Base-by-base conservation (phyloP, 2,329 filamentous ascomycete species). In the Intubia oerlemansii region DNA sequence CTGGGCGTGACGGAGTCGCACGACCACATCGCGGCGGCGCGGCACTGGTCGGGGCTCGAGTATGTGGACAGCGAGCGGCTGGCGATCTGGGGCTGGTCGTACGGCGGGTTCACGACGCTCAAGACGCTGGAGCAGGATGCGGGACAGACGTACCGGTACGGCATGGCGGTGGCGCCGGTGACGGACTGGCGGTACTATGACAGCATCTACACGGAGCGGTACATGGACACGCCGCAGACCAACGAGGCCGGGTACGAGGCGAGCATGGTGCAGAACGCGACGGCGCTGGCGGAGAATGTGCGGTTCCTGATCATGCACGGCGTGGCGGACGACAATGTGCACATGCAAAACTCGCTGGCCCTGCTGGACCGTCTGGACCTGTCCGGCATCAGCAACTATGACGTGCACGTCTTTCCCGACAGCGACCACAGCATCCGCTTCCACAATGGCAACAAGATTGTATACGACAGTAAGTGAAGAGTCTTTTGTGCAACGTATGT, bases 31-130 rank as follows among this genome's bases (percentile, higher is more conserved):
- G 77, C 73, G 16, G 77, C 82, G 1, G 88, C 79, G 4, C 77
- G 84, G 49, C 67, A 76, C 38, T 95, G 81, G 72, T 74, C 76
- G 0, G 55, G 57, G 21, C 85, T 81, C 45, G 51, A 63, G 10
- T 95, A 98, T 48, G 73, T 93, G 10, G 90, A 98, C 46, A 57
- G 65, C 16, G 60, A 68, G 6, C 69, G 78, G 31, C 67, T 98
- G 40, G 84, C 82, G 13, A 91, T 98, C 44, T 98, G 88, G 88
- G 88, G 88, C 27, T 98, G 88, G 88, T 91, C 80, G 37, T 98
- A 88, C 44, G 88, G 88, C 33, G 88, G 88, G 9, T 98, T 91
- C 57, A 78, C 79, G 58, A 80, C 88, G 5, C 63, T 98, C 42
- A 98, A 98, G 57, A 88, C 81, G 1, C 69, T 98, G 10, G 88